These are phyloP conservation scores for Aspergillus melleus DNA, from an alignment of 2,329 filamentous ascomycete species.

Conservation along the genomic window DNA sequence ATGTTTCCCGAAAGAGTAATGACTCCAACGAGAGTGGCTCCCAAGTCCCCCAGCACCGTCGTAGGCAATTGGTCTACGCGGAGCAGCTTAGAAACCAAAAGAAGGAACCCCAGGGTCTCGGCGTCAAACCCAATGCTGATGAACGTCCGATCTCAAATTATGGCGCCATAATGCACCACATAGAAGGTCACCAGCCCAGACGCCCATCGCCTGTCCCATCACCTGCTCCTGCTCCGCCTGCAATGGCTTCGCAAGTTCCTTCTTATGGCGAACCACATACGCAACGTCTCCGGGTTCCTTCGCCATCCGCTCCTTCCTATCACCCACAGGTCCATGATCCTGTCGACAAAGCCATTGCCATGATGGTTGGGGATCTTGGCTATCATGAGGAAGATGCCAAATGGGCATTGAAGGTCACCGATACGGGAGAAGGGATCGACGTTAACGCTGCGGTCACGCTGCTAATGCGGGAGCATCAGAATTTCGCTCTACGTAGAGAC, in stretches of 20 bases:
- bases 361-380: slow-evolving; percentile 59
- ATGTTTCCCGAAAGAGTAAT: slow-evolving; percentile 11
- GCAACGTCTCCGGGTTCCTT: background rate
- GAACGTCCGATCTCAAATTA: slow-evolving; percentile 44
- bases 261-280: background rate
- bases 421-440: slow-evolving; percentile 60
- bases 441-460: slow-evolving; percentile 59
- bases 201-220: slow-evolving; percentile 15
- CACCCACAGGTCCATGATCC: slow-evolving; percentile 48
- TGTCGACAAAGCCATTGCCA: slow-evolving; percentile 56
- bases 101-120: slow-evolving; percentile 13
- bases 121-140: slow-evolving; percentile 14
- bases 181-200: slow-evolving; percentile 26
- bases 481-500: slow-evolving; percentile 20
- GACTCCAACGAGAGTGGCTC: slow-evolving; percentile 9
- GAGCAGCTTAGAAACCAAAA: slow-evolving; percentile 33
- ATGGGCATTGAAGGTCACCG: slow-evolving; percentile 59
- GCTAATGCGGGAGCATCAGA: slow-evolving; percentile 46
- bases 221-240: slow-evolving; percentile 18
- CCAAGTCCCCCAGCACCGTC: slow-evolving; percentile 23
- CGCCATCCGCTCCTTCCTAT: slow-evolving; percentile 1
- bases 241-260: slow-evolving; percentile 19
- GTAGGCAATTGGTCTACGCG: slow-evolving; percentile 35
- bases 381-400: slow-evolving; percentile 58
- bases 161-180: slow-evolving; percentile 35